These are phyloP conservation scores for Pleurotus tuoliensis DNA, from an alignment of 768 basidiomycete genomes.

Conservation along the genomic window DNA sequence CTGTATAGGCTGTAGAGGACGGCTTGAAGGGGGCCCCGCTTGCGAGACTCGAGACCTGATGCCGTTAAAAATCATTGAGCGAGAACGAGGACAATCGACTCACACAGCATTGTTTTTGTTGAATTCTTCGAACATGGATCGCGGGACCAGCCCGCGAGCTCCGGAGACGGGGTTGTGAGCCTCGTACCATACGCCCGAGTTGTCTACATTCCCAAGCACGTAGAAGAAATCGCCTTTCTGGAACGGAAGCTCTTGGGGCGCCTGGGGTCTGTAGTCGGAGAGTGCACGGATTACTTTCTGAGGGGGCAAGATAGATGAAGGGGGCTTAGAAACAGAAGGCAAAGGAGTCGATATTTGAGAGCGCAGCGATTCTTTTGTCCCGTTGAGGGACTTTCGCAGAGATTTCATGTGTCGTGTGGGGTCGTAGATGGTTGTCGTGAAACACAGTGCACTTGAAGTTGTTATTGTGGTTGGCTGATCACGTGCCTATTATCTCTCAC, in stretches of 20 bases:
- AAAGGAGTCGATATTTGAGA: constrained; percentile 71
- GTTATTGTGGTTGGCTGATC: too few species aligned
- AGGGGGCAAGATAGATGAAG: constrained; percentile 72
- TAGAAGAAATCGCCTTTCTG: constrained; percentile 97
- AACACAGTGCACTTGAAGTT: constrained; percentile 1
- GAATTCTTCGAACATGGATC: constrained; percentile 87
- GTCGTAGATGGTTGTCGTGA: constrained; percentile 22
- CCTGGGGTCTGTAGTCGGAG: constrained; percentile 56
- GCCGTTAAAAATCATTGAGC: not conserved
- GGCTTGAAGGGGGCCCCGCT: not conserved
- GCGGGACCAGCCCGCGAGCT: constrained; percentile 87
- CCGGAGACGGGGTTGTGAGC: constrained; percentile 93
- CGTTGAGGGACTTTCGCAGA: constrained; percentile 76
- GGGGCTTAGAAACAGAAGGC: constrained; percentile 66
- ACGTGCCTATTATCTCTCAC: not conserved
- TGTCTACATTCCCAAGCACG: constrained; percentile 72
- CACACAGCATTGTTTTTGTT: constrained; percentile 65
- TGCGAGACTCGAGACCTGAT: constrained; percentile 7
- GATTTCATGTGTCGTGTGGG: constrained; percentile 60
- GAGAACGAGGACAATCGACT: constrained; percentile 25
- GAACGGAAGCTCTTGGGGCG: constrained; percentile 87
- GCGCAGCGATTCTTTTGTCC: constrained; percentile 52
- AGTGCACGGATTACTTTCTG: constrained; percentile 94
- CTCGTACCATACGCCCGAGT: constrained; percentile 73
- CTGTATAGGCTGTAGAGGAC: constrained; percentile 18